These are phyloP conservation scores for Rhododendron ovatum DNA, from an alignment of 148 eudicot species.

Conservation along the genomic window DNA sequence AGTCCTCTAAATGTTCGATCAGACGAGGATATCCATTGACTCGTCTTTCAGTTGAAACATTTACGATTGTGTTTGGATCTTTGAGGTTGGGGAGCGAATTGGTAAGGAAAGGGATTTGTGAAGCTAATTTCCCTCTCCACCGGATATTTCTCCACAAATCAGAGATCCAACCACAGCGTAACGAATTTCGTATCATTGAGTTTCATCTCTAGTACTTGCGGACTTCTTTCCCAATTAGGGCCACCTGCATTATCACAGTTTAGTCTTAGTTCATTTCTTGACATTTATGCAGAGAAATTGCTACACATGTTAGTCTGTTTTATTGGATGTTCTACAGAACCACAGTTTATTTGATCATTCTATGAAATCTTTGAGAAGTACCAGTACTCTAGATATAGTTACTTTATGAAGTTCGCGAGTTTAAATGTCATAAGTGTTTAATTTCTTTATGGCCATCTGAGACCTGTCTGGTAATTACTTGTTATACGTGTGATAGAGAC, in stretches of 20 bases:
- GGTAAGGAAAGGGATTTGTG: not conserved
- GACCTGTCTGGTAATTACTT: not conserved
- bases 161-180: not conserved
- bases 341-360: not conserved
- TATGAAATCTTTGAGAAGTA: not conserved
- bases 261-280: not conserved
- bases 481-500: too few relatives aligned
- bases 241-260: not conserved
- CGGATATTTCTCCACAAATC: not conserved
- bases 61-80: not conserved
- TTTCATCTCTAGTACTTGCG: not conserved
- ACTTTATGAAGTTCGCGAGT: not conserved
- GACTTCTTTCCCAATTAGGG: not conserved
- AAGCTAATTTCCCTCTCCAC: not conserved
- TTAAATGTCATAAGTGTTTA: not conserved
- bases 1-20: constrained; percentile 41
- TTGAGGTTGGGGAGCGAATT: not conserved
- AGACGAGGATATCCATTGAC: constrained; percentile 4
- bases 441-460: not conserved
- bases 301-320: not conserved
- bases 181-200: not conserved
- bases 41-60: not conserved
- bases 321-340: not conserved
- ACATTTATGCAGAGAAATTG: not conserved
- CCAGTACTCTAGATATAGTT: not conserved